Evolutionary conservation across 192 early-diverging fungal genomes (phyloP).

Genomic region (Funneliformis geosporum): DNA sequence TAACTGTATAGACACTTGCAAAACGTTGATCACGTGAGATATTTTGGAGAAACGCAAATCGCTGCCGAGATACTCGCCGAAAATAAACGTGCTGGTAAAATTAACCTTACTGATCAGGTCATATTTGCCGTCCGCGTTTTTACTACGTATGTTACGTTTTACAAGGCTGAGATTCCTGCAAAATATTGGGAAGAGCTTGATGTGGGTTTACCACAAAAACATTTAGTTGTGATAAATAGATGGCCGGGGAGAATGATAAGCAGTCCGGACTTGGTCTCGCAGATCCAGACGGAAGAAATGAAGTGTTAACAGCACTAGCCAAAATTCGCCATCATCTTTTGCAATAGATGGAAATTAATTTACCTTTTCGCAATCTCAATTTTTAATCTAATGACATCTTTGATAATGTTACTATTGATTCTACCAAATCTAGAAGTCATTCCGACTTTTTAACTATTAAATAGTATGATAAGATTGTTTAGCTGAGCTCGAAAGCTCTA

Average conservation of each 20-base stretch:
- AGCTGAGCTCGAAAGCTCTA: no score
- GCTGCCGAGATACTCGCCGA: not conserved
- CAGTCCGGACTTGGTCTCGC: not conserved
- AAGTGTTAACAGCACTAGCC: not conserved
- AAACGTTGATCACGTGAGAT: not conserved
- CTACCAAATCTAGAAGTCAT: no score
- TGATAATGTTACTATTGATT: no score
- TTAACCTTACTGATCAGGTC: not conserved
- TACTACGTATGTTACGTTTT: slow-evolving; percentile 9
- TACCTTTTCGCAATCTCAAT: no score
- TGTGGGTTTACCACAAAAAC: not conserved
- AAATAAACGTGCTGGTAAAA: not conserved
- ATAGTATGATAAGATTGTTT: no score
- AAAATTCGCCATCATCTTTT: slow-evolving; percentile 3
- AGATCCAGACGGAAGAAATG: slow-evolving; percentile 12
- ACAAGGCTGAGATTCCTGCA: slow-evolving; percentile 2
- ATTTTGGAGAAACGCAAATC: not conserved
- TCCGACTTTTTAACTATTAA: no score
- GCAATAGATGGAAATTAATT: not conserved
- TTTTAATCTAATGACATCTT: no score
- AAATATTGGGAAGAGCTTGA: not conserved
- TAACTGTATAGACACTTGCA: not conserved
- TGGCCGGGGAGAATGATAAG: not conserved
- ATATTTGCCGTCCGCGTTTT: not conserved
- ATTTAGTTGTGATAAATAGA: not conserved